These are phyloP conservation scores for Lactuca saligna DNA, from an alignment of 129 eudicot species.

Conservation along the genomic window DNA sequence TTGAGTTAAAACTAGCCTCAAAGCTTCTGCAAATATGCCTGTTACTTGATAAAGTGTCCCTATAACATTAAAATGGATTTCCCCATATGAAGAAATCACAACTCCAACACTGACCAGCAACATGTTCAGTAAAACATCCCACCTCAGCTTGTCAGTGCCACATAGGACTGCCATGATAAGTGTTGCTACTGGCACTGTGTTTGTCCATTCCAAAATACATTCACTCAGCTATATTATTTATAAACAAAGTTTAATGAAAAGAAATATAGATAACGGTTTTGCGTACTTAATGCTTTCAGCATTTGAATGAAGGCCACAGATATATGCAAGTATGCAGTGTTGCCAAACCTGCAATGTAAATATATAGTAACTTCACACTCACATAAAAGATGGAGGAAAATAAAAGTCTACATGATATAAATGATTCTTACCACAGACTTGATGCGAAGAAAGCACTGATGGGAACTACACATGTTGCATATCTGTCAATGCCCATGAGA, in stretches of 20 bases:
- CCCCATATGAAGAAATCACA: slow-evolving; percentile 92
- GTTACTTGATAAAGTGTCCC: slow-evolving; percentile 95
- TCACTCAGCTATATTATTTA: slow-evolving; percentile 11
- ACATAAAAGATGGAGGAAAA: background rate
- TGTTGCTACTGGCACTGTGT: slow-evolving; percentile 99
- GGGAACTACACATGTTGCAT: slow-evolving; percentile 88
- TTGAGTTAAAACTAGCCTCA: slow-evolving; percentile 92
- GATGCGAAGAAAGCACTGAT: slow-evolving; percentile 99
- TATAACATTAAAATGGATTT: slow-evolving; percentile 86
- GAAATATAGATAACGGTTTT: background rate
- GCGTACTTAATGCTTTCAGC: slow-evolving; percentile 98
- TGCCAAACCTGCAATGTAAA: slow-evolving; percentile 71
- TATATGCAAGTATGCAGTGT: slow-evolving; percentile 97
- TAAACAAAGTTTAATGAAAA: slow-evolving; percentile 1
- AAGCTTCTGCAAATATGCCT: slow-evolving; percentile 97
- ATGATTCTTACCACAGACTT: slow-evolving; percentile 79
- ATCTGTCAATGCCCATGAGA: slow-evolving; percentile 50
- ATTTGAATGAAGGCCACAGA: slow-evolving; percentile 99
- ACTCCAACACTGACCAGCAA: slow-evolving; percentile 93
- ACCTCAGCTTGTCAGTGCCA: slow-evolving; percentile 93
- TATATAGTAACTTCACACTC: background rate
- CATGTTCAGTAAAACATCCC: slow-evolving; percentile 91
- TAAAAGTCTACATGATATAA: background rate
- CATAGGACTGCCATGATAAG: slow-evolving; percentile 94
- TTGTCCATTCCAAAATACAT: background rate